These are phyloP conservation scores for Echria macrotheca DNA, from an alignment of 495 filamentous ascomycete species.

Conservation along the genomic window DNA sequence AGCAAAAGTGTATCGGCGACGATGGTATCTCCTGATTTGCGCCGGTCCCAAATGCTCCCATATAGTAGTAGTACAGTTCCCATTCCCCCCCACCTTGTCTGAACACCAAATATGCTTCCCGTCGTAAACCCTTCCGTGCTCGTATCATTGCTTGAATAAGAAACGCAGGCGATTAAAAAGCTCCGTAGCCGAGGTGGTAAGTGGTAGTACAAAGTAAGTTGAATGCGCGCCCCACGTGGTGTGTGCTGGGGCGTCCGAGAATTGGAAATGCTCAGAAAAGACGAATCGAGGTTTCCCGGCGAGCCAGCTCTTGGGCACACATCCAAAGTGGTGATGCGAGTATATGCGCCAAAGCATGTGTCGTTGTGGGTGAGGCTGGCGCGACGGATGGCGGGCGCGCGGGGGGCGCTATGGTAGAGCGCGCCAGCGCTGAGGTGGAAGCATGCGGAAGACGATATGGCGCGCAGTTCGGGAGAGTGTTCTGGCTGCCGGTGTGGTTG, in stretches of 20 bases:
- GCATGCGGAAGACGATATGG: conserved; percentile 18
- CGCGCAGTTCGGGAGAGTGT: conserved; percentile 15
- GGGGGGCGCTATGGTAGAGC: conserved; percentile 5
- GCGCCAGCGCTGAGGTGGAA: conserved; percentile 6
- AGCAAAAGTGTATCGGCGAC: conserved; percentile 22
- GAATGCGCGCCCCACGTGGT: no score
- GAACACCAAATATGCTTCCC: conserved; percentile 5
- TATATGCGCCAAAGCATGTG: no score
- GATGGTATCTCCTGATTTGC: conserved; percentile 21
- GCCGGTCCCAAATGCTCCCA: conserved; percentile 23
- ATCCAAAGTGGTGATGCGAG: conserved; percentile 15
- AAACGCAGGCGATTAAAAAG: conserved; percentile 19
- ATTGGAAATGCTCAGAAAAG: no score
- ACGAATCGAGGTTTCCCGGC: conserved; percentile 11
- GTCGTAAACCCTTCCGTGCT: conserved; percentile 19
- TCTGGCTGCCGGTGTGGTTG: conserved; percentile 17
- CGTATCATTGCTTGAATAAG: conserved; percentile 16
- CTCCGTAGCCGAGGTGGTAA: conserved; percentile 15
- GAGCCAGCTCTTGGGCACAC: conserved; percentile 25
- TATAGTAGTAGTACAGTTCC: conserved; percentile 14
- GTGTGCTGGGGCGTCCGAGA: no score
- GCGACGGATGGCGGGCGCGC: not conserved
- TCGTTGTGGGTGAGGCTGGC: not conserved
- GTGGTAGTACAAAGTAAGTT: conserved; percentile 27
- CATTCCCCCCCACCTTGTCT: conserved; percentile 8